These are phyloP conservation scores for Penicillium coffeae DNA, from an alignment of 495 filamentous ascomycete genomes.

Conservation along the genomic window DNA sequence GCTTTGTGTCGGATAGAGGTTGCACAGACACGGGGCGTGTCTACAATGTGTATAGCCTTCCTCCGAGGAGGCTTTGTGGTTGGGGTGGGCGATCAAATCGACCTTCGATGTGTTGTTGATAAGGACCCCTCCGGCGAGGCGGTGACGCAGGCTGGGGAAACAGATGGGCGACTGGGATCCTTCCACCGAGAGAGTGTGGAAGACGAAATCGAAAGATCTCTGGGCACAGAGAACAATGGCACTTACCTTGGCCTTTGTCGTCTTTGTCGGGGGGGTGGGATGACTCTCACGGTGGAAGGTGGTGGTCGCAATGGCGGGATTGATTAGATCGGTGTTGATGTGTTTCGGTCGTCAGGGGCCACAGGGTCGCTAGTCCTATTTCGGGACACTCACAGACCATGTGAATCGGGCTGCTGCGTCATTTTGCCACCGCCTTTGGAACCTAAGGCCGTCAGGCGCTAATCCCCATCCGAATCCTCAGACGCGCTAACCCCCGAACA, in stretches of 20 bases:
- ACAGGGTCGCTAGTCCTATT: constrained; percentile 1
- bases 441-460: not conserved
- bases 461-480: too few relatives aligned
- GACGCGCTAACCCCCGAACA: constrained; percentile 1
- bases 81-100: not conserved
- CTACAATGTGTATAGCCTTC: not conserved
- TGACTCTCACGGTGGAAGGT: constrained; percentile 20
- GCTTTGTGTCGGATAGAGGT: not conserved
- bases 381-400: not conserved
- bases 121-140: constrained; percentile 37
- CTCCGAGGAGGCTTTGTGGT: not conserved
- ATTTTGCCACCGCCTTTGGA: not conserved
- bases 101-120: constrained; percentile 23
- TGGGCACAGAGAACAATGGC: constrained; percentile 1
- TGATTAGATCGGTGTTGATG: constrained; percentile 30
- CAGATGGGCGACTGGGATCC: constrained; percentile 7
- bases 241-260: constrained; percentile 10
- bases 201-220: constrained; percentile 4
- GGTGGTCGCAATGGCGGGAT: constrained; percentile 22
- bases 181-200: constrained; percentile 19
- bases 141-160: constrained; percentile 33
- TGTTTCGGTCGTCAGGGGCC: constrained; percentile 27
- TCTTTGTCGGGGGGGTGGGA: not conserved
- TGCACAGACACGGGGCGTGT: not conserved
- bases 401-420: not conserved